Conservation (phyloP, 805 yeast genomes). For the Cyberlindnera misumaiensis region DNA sequence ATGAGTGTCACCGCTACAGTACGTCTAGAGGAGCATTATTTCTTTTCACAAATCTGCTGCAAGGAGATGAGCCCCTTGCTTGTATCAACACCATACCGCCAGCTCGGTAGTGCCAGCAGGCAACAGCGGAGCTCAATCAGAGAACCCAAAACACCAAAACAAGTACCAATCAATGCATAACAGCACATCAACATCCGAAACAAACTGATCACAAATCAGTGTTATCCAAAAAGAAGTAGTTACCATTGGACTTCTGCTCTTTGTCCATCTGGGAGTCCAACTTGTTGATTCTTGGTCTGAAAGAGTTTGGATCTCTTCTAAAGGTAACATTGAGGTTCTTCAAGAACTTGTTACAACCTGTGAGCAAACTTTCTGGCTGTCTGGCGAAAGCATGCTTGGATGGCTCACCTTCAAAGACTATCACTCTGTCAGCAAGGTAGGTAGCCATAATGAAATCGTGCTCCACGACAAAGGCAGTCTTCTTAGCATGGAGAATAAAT, state of each 20-base stretch:
- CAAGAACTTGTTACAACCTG: constrained; percentile 96
- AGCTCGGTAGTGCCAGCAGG: too few relatives aligned
- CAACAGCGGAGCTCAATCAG: neutral
- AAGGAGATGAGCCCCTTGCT: too few relatives aligned
- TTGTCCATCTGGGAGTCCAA: constrained; percentile 98
- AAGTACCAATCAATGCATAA: neutral
- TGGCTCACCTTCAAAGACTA: constrained; percentile 95
- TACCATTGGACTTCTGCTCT: constrained; percentile 89
- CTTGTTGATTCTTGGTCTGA: constrained; percentile 98
- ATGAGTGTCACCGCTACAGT: too few relatives aligned
- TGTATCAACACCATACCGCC: too few relatives aligned
- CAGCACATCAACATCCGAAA: neutral
- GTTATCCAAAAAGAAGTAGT: constrained; percentile 91
- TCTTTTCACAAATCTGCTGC: too few relatives aligned
- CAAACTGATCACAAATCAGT: constrained; percentile 31
- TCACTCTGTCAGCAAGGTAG: constrained; percentile 96
- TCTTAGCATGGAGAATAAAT: constrained; percentile 91
- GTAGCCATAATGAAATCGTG: constrained; percentile 99
- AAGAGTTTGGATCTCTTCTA: constrained; percentile 98
- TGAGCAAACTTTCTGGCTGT: constrained; percentile 85
- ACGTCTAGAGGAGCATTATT: too few relatives aligned
- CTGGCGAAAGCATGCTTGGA: constrained; percentile 80
- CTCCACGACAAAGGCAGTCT: constrained; percentile 98
- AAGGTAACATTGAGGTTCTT: constrained; percentile 96
- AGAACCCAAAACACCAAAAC: neutral